Base-by-base conservation (phyloP, 176 grass and related monocot genomes). In the Bromus sterilis region DNA sequence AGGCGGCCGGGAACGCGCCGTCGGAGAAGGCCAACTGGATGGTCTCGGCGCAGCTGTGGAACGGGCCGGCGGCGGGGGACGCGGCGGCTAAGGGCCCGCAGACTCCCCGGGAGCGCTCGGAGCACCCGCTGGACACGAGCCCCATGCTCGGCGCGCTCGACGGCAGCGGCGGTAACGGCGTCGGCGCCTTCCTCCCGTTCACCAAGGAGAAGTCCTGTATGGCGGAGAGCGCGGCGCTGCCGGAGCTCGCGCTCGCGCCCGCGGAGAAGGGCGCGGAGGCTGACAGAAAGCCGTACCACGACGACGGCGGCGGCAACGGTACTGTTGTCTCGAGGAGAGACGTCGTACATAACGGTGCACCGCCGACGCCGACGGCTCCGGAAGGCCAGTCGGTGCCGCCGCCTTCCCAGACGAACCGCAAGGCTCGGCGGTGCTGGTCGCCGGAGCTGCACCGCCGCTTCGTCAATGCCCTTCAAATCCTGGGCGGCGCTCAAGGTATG, bases 11-110 rank as follows among this genome's bases (percentile, higher is more conserved):
- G 41, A 84, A 83, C 78, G n/a, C 66, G 9, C 4, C 78, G 28
- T 93, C 93, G 24, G 97, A 99, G 85, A 99, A 99, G 88, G 91
- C 91, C 39, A 99, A 57, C 82, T 99, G 97, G 97, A 99, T 99
- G 97, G 82, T 91, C 70, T 99, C 97, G 8, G 93, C 97, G 49
- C 97, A 99, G 84, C 97, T 99, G 26, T 99, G 97, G 97, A 93
- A 87, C 84, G 62, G 74, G 21, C 65, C 90, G 23, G 79, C 65
- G 3, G 51, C 79, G 3, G 69, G 4, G 11, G 86, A 89, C 75
- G 80, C 74, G 20, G 67, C 80, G 55, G 71, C 81, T 48, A 92
- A 85, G 63, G 83, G 87, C 1, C 89, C 92, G 32, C 74, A 82
- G 78, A 89, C 79, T 15, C 86, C 80, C 57, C 93, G 84, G 81